A percentile compares a stretch with the other conserved stretches of the same genome.
Evolutionary conservation across 176 grass and related monocot genomes (phyloP).

Genomic region (Avena insularis): DNA sequence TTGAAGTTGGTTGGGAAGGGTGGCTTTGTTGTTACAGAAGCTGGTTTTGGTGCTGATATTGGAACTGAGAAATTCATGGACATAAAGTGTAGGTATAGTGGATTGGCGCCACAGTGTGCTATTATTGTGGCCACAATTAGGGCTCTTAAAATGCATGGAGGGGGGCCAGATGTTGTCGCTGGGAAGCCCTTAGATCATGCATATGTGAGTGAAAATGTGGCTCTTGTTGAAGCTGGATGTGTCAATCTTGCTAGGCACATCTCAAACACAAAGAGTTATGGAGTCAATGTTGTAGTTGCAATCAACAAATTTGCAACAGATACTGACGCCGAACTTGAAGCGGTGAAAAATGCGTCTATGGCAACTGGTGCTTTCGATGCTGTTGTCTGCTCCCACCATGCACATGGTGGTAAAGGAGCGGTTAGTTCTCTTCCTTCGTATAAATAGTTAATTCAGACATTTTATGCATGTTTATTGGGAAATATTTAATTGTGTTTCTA

Average conservation of each 20-base stretch:
- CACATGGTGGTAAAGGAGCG: conserved; percentile 96
- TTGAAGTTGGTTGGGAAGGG: conserved; percentile 89
- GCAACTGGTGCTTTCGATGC: conserved; percentile 95
- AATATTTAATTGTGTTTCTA: background rate
- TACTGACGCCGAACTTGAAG: conserved; percentile 88
- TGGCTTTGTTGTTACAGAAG: conserved; percentile 97
- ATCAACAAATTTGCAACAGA: conserved; percentile 96
- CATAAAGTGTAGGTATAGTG: conserved; percentile 98
- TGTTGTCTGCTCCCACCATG: conserved; percentile 86
- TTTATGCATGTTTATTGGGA: background rate
- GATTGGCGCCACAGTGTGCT: conserved; percentile 90
- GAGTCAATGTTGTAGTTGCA: conserved; percentile 87
- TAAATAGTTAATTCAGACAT: conserved; percentile 13
- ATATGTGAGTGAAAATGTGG: conserved; percentile 84
- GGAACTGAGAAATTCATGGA: conserved; percentile 99
- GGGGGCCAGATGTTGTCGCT: conserved; percentile 89
- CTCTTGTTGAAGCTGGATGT: conserved; percentile 93
- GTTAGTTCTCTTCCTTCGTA: conserved; percentile 55
- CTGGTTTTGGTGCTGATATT: conserved; percentile 99
- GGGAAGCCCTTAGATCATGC: conserved; percentile 90
- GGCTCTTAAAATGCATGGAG: conserved; percentile 98
- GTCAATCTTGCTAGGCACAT: conserved; percentile 89
- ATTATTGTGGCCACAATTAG: conserved; percentile 96
- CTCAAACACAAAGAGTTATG: conserved; percentile 74
- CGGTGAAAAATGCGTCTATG: conserved; percentile 64